Percentiles rank a stretch among this genome's conserved stretches.
Conservation (phyloP, 179 eudicot genomes). For the Patellifolia procumbens region DNA sequence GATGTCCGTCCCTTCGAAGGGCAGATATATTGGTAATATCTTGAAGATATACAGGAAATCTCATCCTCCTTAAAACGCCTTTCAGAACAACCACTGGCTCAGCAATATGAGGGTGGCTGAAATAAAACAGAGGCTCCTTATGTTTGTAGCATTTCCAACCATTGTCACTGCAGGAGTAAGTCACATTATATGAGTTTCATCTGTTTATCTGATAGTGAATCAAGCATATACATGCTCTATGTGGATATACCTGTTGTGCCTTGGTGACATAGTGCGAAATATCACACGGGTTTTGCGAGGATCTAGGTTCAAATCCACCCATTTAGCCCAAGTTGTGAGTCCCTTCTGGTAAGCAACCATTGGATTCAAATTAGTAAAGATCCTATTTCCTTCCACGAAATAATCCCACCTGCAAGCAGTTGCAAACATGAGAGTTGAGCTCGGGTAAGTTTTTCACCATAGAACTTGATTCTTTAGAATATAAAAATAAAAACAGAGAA, state of each 20-base stretch:
- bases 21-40: conserved; percentile 71
- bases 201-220: too few relatives aligned
- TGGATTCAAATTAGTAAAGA: conserved; percentile 46
- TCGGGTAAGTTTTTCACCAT: not conserved
- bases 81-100: conserved; percentile 49
- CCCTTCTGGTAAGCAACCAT: conserved; percentile 78
- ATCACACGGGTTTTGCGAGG: conserved; percentile 61
- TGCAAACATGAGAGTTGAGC: too few relatives aligned
- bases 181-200: not conserved
- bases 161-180: conserved; percentile 47
- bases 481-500: not conserved
- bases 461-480: not conserved
- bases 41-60: conserved; percentile 66
- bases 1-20: conserved; percentile 76
- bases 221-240: not conserved
- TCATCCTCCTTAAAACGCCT: conserved; percentile 55
- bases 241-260: conserved; percentile 62
- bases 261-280: conserved; percentile 84
- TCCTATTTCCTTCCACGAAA: conserved; percentile 55
- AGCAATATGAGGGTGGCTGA: conserved; percentile 56
- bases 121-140: conserved; percentile 56
- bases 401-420: conserved; percentile 70
- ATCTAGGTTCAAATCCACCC: conserved; percentile 73
- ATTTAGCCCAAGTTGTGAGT: conserved; percentile 76
- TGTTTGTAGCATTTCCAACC: conserved; percentile 89